Conservation (phyloP, 2,329 filamentous ascomycete species). For the Ascochyta fabae region DNA sequence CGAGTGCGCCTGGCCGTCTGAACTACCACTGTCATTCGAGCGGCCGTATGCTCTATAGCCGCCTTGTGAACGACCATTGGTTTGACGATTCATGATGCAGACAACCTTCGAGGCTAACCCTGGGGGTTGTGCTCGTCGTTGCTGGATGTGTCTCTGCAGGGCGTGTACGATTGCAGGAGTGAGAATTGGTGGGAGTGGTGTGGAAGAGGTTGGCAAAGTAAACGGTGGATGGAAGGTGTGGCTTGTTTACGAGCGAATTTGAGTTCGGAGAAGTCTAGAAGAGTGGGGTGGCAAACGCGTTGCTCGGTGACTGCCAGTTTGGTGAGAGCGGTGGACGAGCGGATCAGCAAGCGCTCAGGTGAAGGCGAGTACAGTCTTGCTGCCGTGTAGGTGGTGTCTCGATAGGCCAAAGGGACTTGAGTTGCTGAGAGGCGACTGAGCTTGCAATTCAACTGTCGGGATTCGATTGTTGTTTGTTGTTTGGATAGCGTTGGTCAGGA, state of each 20-base stretch:
- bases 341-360: not conserved
- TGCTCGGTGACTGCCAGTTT: slow-evolving; percentile 18
- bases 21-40: slow-evolving; percentile 11
- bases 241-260: slow-evolving; percentile 15
- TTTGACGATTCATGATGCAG: slow-evolving; percentile 19
- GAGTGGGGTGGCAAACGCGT: not conserved
- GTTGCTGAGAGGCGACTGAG: not conserved
- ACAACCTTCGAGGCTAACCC: not conserved
- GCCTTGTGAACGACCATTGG: slow-evolving; percentile 5
- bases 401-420: no score
- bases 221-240: not conserved
- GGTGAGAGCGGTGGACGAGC: slow-evolving; percentile 10
- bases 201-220: not conserved
- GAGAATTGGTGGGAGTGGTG: slow-evolving; percentile 5
- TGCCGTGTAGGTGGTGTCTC: not conserved
- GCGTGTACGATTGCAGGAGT: not conserved
- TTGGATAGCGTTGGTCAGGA: not conserved
- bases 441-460: not conserved
- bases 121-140: not conserved
- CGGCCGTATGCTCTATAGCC: slow-evolving; percentile 5
- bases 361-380: not conserved
- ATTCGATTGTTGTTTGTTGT: not conserved
- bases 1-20: slow-evolving; percentile 19
- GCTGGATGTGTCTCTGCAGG: not conserved
- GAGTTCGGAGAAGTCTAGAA: not conserved